phyloP scores from a whole-genome alignment of 2,329 filamentous ascomycete species.

The Xylaria sp. region DNA sequence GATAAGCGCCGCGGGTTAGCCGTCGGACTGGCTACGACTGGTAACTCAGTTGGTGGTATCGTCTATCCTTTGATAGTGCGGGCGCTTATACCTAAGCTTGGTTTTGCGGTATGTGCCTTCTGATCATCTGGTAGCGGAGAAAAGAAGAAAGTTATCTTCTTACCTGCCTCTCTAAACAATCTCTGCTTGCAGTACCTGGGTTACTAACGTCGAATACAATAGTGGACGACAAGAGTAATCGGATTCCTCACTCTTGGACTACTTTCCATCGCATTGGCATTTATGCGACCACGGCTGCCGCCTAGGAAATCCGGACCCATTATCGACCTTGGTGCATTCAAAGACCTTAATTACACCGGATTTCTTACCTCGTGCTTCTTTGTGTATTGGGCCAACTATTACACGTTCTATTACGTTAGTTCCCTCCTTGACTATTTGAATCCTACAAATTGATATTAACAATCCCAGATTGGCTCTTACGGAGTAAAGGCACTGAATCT shows the following conservation, averaged over 20 bases:
- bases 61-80: slow-evolving; percentile 59
- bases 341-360: slow-evolving; percentile 48
- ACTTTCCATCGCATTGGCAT: slow-evolving; percentile 72
- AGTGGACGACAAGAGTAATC: slow-evolving; percentile 49
- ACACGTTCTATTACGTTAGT: slow-evolving; percentile 56
- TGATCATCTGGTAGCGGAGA: background rate
- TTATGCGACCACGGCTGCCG: slow-evolving; percentile 49
- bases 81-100: slow-evolving; percentile 46
- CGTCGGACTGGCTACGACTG: slow-evolving; percentile 67
- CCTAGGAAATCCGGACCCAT: slow-evolving; percentile 48
- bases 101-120: slow-evolving; percentile 43
- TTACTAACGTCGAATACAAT: slow-evolving; percentile 17
- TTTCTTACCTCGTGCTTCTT: slow-evolving; percentile 54
- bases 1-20: slow-evolving; percentile 63
- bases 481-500: slow-evolving; percentile 50
- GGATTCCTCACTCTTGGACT: slow-evolving; percentile 78
- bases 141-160: background rate
- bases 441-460: background rate
- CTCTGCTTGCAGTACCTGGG: background rate
- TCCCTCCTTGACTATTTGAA: too few species aligned
- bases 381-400: slow-evolving; percentile 55
- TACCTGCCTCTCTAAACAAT: background rate
- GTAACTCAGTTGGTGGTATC: slow-evolving; percentile 65
- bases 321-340: slow-evolving; percentile 48
- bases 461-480: slow-evolving; percentile 49